Evolutionary conservation across 169 alveolate species (phyloP).

Genomic region (Eimeria maxima): DNA sequence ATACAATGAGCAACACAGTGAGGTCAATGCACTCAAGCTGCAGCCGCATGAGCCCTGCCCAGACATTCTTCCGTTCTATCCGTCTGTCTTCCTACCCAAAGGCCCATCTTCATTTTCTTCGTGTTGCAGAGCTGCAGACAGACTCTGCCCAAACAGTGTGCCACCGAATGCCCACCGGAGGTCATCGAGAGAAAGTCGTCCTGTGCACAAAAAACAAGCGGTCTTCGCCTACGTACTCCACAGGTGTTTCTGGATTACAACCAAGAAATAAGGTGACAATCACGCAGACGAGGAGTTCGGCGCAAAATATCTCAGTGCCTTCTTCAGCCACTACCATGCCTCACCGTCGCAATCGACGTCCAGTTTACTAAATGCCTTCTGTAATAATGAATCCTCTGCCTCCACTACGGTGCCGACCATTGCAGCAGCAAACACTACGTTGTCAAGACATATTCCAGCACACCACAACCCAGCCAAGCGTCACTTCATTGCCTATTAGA

Average conservation of each 20-base stretch:
- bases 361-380: slow-evolving; percentile 53
- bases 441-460: not conserved
- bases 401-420: slow-evolving; percentile 64
- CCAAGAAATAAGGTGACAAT: not conserved
- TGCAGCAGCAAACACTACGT: slow-evolving; percentile 67
- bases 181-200: slow-evolving; percentile 71
- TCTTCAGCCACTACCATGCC: not conserved
- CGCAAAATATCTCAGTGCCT: not conserved
- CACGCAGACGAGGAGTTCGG: not conserved
- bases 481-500: not conserved
- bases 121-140: slow-evolving; percentile 32
- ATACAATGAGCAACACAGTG: not conserved
- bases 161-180: slow-evolving; percentile 74
- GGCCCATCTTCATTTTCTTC: slow-evolving; percentile 56
- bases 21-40: not conserved
- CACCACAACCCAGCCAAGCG: not conserved
- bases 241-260: not conserved
- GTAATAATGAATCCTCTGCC: slow-evolving; percentile 41
- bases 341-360: slow-evolving; percentile 72
- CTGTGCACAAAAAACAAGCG: slow-evolving; percentile 7
- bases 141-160: slow-evolving; percentile 49
- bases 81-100: slow-evolving; percentile 2
- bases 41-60: not conserved
- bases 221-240: not conserved
- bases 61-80: not conserved